phyloP scores from a whole-genome alignment of 2,329 filamentous ascomycete species.

The Zalaria sp. region DNA sequence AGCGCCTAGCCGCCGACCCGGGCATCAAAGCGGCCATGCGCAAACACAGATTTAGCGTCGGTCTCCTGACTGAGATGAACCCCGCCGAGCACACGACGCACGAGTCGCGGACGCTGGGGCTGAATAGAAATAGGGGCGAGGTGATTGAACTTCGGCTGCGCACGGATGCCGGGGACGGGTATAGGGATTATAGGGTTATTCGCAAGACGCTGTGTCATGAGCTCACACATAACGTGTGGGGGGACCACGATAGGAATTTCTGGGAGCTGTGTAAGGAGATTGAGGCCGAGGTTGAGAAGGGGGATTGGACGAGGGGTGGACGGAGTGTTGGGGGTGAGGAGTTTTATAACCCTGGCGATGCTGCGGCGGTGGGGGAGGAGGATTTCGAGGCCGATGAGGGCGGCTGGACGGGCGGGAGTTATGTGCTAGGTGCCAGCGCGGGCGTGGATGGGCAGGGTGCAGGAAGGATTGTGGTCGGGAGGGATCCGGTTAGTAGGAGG shows the following conservation, averaged over 20 bases:
- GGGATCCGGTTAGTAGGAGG: constrained; percentile 47
- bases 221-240: constrained; percentile 79
- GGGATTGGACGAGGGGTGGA: constrained; percentile 65
- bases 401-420: constrained; percentile 68
- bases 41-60: constrained; percentile 73
- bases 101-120: constrained; percentile 66
- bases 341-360: constrained; percentile 39
- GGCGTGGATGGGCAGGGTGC: constrained; percentile 8
- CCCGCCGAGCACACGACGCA: constrained; percentile 70
- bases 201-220: constrained; percentile 90
- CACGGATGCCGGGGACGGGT: constrained; percentile 92
- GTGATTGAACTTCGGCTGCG: constrained; percentile 80
- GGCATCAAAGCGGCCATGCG: constrained; percentile 77
- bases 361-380: constrained; percentile 13
- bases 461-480: constrained; percentile 8
- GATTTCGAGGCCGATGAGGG: constrained; percentile 53
- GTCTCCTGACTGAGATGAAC: constrained; percentile 89
- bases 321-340: constrained; percentile 43
- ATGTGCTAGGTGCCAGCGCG: constrained; percentile 35
- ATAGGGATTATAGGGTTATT: constrained; percentile 83
- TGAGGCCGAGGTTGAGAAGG: constrained; percentile 68
- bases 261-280: constrained; percentile 83
- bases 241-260: constrained; percentile 72
- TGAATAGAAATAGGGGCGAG: constrained; percentile 79
- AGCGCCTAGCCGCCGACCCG: constrained; percentile 64